Evolutionary conservation across 139 green algal species (phyloP), one percentile per base, ranked within the genome.

Genomic region (Micractinium conductrix): DNA sequence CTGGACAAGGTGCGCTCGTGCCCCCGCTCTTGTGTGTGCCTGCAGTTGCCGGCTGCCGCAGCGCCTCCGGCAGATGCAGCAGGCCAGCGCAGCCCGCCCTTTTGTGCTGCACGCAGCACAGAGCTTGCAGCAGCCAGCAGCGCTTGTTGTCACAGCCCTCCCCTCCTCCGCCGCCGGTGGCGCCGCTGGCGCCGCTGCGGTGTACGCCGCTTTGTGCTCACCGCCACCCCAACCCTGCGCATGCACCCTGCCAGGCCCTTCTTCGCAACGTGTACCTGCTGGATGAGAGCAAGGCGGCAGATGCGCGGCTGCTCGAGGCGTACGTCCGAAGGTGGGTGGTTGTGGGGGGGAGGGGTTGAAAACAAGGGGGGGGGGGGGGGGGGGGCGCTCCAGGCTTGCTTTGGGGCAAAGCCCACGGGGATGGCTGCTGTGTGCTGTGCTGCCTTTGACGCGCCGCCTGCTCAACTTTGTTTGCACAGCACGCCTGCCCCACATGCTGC

Each of bases 251-350:
- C 26, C 72, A 79, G 37, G 87, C 89, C 3, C 50, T 94, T 65
- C 65, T 87, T 26, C 81, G 91, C 26, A 94, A 94, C 43, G 79
- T 93, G 26, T 94, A 91, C 79, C 62, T 65, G n/a, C 24, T 67
- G 37, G 84, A 91, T 6, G 35, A 37, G 4, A 53, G 24, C 26
- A 88, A 84, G 60, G 19, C 58, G 30, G 78, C 33, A 17, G 40
- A 74, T 40, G 86, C 90, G 17, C 50, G 28, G 2, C 37, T 67
- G 30, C 55, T 93, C 22, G 84, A 80, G 10, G 68, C 65, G 7
- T 94, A 94, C 67, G 53, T 91, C 16, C 76, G 48, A 44, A 89
- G 87, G 87, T 91, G 65, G 55, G 71, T 30, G 8, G 6, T 2
- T 1, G 33, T 21, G 8, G 17, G 21, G 26, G 24, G 4, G 6